Percentiles rank a stretch among this genome's conserved stretches.
Conservation (phyloP, 371 early-diverging fungal species). For the Nosema muscidifuracis region DNA sequence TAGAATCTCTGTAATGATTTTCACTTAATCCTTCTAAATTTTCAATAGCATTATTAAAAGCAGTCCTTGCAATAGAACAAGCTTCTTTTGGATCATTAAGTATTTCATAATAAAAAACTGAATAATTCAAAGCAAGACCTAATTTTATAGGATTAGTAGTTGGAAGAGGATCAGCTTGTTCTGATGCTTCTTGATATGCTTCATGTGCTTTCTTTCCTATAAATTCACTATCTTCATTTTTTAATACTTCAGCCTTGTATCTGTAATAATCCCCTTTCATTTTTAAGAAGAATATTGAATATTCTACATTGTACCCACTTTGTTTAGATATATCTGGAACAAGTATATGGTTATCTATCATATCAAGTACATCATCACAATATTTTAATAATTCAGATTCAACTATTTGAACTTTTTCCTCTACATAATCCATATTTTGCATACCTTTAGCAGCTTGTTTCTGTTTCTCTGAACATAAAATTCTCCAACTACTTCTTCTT, state of each 20-base stretch:
- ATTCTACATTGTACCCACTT: slow-evolving; percentile 70
- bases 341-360: slow-evolving; percentile 79
- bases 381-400: slow-evolving; percentile 84
- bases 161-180: slow-evolving; percentile 80
- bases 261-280: slow-evolving; percentile 99
- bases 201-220: slow-evolving; percentile 75
- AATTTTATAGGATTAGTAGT: slow-evolving; percentile 96
- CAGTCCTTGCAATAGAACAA: slow-evolving; percentile 92
- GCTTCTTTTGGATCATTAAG: slow-evolving; percentile 93
- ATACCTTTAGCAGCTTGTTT: slow-evolving; percentile 79
- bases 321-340: slow-evolving; percentile 66
- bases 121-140: slow-evolving; percentile 96
- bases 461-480: slow-evolving; percentile 91
- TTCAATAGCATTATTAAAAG: slow-evolving; percentile 98
- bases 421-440: slow-evolving; percentile 74
- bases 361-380: slow-evolving; percentile 83
- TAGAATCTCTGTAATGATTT: slow-evolving; percentile 98
- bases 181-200: slow-evolving; percentile 88
- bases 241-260: slow-evolving; percentile 92
- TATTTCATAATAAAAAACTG: slow-evolving; percentile 99
- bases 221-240: slow-evolving; percentile 74
- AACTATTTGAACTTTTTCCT: slow-evolving; percentile 78
- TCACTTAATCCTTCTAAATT: slow-evolving; percentile 94
- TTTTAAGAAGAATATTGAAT: slow-evolving; percentile 95
- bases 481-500: slow-evolving; percentile 96